phyloP scores from a whole-genome alignment of 2,329 filamentous ascomycete genomes.

The Aspergillus pseudoterreus region DNA sequence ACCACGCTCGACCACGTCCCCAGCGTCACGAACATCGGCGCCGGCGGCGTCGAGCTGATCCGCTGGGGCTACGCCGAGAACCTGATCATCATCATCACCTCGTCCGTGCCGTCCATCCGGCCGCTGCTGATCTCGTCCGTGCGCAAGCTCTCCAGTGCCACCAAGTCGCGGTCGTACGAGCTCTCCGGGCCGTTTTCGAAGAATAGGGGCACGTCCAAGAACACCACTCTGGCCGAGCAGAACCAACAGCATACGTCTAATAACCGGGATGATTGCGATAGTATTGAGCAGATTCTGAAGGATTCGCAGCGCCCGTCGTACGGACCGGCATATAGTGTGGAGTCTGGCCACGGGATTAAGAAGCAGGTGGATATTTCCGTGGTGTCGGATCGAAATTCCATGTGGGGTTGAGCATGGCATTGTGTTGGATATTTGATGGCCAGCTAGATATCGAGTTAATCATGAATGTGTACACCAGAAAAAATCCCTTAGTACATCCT shows the following conservation, averaged over 20 bases:
- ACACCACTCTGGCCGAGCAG: conserved; percentile 15
- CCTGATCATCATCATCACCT: conserved; percentile 28
- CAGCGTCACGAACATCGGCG: conserved; percentile 24
- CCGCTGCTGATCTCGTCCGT: conserved; percentile 29
- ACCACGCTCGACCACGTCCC: conserved; percentile 24
- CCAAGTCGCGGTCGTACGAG: conserved; percentile 24
- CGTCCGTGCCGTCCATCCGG: conserved; percentile 28
- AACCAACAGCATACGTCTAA: conserved; percentile 9
- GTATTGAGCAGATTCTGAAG: conserved; percentile 24
- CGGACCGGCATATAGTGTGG: not conserved
- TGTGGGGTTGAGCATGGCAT: no score
- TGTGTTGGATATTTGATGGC: no score
- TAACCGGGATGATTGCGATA: conserved; percentile 15
- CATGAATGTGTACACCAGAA: no score
- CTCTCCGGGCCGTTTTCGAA: conserved; percentile 21
- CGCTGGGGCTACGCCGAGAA: conserved; percentile 30
- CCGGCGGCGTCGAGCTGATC: conserved; percentile 22
- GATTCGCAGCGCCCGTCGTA: conserved; percentile 9
- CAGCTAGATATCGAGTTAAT: no score
- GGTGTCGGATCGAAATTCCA: no score
- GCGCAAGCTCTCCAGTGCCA: conserved; percentile 25
- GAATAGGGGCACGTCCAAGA: conserved; percentile 13
- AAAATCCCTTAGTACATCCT: no score
- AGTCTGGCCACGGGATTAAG: conserved; percentile 18
- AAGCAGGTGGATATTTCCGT: conserved; percentile 28